phyloP scores from a whole-genome alignment of 2,329 filamentous ascomycete genomes.

The Lachnellula arida region DNA sequence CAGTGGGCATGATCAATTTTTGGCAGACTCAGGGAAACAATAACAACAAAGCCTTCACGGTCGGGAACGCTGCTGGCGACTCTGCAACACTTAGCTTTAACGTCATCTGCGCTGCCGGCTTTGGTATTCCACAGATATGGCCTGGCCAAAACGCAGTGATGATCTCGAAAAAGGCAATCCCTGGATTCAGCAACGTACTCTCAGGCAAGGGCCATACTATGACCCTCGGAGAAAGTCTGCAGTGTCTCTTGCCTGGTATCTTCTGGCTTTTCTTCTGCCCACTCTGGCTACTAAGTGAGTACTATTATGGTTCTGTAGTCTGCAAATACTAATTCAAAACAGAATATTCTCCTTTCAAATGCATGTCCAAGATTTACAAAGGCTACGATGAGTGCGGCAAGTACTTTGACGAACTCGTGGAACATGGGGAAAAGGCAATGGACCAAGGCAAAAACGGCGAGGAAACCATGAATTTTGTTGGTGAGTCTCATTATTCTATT shows the following conservation, averaged over 20 bases:
- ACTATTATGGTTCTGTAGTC: neutral
- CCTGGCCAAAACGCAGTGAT: constrained; percentile 38
- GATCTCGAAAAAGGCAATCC: constrained; percentile 12
- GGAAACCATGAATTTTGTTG: constrained; percentile 25
- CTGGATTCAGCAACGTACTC: constrained; percentile 18
- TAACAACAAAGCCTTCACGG: constrained; percentile 21
- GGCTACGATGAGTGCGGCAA: constrained; percentile 43
- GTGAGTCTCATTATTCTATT: constrained; percentile 1
- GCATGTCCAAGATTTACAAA: constrained; percentile 36
- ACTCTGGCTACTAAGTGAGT: constrained; percentile 39
- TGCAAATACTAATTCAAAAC: neutral
- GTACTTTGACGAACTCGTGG: constrained; percentile 48
- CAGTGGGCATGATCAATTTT: constrained; percentile 36
- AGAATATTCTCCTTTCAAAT: constrained; percentile 36
- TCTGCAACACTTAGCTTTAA: constrained; percentile 48
- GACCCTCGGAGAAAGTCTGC: constrained; percentile 46
- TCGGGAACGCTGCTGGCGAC: constrained; percentile 39
- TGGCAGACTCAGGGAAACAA: constrained; percentile 26
- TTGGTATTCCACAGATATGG: constrained; percentile 35
- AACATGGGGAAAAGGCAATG: constrained; percentile 26
- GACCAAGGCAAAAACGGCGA: constrained; percentile 18
- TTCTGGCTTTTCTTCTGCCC: constrained; percentile 44
- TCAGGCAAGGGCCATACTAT: constrained; percentile 35
- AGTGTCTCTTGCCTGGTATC: constrained; percentile 42
- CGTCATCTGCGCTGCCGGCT: constrained; percentile 50